Evolutionary conservation across 306 rosid species (phyloP).

Genomic region (Alnus glutinosa): DNA sequence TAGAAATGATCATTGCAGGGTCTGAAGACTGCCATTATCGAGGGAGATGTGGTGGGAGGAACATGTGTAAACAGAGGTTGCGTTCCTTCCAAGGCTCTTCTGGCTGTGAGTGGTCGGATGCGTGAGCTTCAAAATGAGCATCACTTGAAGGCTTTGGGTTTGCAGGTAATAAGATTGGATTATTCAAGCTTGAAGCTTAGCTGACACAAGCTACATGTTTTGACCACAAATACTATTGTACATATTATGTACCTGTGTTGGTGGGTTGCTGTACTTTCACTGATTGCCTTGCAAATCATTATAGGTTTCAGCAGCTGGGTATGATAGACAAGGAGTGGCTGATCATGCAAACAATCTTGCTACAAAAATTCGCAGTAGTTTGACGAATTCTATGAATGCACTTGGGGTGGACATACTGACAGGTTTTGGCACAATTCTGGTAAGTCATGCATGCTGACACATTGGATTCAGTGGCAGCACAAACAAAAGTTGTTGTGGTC

Average conservation of each 20-base stretch:
- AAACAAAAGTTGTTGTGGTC: conserved; percentile 5
- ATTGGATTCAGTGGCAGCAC: conserved; percentile 4
- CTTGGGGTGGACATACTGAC: conserved; percentile 94
- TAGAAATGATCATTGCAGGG: conserved; percentile 57
- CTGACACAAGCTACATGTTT: not conserved
- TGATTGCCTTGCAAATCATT: conserved; percentile 18
- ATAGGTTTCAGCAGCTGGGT: conserved; percentile 83
- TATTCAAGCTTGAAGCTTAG: conserved; percentile 10
- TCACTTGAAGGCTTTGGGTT: conserved; percentile 88
- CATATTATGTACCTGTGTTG: not conserved
- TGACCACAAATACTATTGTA: not conserved
- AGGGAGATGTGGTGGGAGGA: conserved; percentile 97
- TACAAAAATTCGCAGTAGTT: conserved; percentile 75
- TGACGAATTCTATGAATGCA: conserved; percentile 93
- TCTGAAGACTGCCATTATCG: conserved; percentile 87
- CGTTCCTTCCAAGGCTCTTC: conserved; percentile 97
- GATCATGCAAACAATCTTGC: conserved; percentile 99
- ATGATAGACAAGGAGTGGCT: conserved; percentile 97
- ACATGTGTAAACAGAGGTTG: conserved; percentile 98
- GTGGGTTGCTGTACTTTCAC: not conserved
- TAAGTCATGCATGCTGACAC: conserved; percentile 35
- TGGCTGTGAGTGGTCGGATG: conserved; percentile 98
- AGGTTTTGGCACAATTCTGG: conserved; percentile 86
- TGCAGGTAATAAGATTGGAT: conserved; percentile 57
- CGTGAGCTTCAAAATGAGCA: conserved; percentile 86